These are phyloP conservation scores for Madurella mycetomatis DNA, from an alignment of 2,329 filamentous ascomycete genomes.

Conservation along the genomic window DNA sequence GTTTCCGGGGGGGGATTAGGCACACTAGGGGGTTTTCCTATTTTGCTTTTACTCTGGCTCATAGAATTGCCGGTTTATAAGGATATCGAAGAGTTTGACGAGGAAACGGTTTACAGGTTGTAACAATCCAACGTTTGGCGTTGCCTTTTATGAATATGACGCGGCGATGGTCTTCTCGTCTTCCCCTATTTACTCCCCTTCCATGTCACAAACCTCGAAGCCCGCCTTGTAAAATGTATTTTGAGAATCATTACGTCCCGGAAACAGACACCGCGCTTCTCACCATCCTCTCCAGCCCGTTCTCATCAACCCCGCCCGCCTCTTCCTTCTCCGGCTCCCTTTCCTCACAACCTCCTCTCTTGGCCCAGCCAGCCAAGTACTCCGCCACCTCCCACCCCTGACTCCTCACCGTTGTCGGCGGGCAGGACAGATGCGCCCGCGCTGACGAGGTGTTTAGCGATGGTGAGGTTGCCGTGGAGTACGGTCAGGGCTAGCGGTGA, in stretches of 20 bases:
- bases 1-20: background rate
- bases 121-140: background rate
- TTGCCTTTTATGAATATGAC: background rate
- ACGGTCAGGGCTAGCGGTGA: constrained; percentile 11
- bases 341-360: background rate
- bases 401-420: constrained; percentile 7
- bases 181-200: constrained; percentile 6
- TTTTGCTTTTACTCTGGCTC: constrained; percentile 3
- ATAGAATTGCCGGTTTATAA: background rate
- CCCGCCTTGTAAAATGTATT: too few species aligned
- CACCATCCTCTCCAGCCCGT: background rate
- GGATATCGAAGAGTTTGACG: background rate
- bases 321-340: background rate
- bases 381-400: background rate
- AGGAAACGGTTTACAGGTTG: background rate
- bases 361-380: too few species aligned
- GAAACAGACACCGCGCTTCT: too few species aligned
- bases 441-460: constrained; percentile 1
- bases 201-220: background rate
- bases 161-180: background rate
- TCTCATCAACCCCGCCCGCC: too few species aligned
- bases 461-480: background rate
- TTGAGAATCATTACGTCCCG: too few species aligned
- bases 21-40: background rate
- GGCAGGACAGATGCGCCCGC: background rate